These are phyloP conservation scores for Syncephalastrum contaminatum DNA, from an alignment of 371 early-diverging fungal genomes.

Conservation along the genomic window DNA sequence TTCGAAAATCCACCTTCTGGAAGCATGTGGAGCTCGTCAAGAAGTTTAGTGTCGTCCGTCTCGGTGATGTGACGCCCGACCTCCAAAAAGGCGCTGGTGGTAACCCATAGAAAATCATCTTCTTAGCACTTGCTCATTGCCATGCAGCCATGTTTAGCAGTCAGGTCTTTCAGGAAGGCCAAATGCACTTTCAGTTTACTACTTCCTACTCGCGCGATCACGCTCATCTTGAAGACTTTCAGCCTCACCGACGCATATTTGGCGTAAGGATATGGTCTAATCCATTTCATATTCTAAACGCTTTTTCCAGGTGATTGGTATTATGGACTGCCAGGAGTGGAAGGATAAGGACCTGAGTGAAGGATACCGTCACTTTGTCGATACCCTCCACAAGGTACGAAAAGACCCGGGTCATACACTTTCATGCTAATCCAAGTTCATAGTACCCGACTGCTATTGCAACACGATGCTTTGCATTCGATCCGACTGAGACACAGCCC, in stretches of 20 bases:
- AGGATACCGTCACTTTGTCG: constrained; percentile 63
- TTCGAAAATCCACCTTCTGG: constrained; percentile 65
- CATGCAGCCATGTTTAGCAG: constrained; percentile 54
- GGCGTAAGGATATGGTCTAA: constrained; percentile 49
- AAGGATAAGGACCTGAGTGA: constrained; percentile 60
- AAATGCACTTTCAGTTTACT: constrained; percentile 75
- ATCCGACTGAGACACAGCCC: constrained; percentile 71
- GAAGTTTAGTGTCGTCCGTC: constrained; percentile 51
- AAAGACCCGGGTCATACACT: background rate
- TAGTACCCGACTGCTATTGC: constrained; percentile 77
- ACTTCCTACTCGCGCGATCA: constrained; percentile 61
- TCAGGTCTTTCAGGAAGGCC: constrained; percentile 70
- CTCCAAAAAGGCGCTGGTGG: constrained; percentile 47
- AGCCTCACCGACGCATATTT: constrained; percentile 73
- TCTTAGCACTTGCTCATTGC: background rate
- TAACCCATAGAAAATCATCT: constrained; percentile 15
- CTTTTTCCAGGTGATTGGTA: constrained; percentile 68
- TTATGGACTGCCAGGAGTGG: constrained; percentile 81
- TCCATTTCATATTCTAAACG: background rate
- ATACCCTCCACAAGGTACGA: constrained; percentile 60
- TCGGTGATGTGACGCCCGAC: constrained; percentile 65
- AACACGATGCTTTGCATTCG: constrained; percentile 80
- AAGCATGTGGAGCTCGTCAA: constrained; percentile 65
- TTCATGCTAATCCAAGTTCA: background rate
- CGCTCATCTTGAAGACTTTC: constrained; percentile 76